These are phyloP conservation scores for Aspergillus vadensis DNA, from an alignment of 2,329 filamentous ascomycete genomes.

Conservation along the genomic window DNA sequence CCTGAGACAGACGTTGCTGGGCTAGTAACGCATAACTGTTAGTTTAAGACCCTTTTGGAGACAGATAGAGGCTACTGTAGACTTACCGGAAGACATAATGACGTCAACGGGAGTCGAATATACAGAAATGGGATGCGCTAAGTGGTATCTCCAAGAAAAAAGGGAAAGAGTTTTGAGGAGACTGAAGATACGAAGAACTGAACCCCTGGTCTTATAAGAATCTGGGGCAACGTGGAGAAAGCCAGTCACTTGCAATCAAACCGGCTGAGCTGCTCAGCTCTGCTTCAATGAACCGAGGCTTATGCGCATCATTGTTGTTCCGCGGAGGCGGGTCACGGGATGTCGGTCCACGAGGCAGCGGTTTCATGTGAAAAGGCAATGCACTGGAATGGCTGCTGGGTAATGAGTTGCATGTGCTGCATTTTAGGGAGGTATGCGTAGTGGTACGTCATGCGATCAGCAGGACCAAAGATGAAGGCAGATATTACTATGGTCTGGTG, in stretches of 20 bases:
- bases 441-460: conserved; percentile 3
- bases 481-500: not conserved
- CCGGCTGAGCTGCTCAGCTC: not conserved
- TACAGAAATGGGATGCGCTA: not conserved
- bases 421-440: too few species aligned
- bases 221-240: conserved; percentile 11
- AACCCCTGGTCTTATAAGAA: conserved; percentile 19
- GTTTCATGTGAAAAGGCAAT: conserved; percentile 27
- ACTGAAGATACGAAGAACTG: not conserved
- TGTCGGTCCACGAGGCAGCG: conserved; percentile 7
- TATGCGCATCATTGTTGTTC: conserved; percentile 30
- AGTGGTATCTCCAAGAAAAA: conserved; percentile 5
- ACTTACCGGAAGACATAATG: conserved; percentile 49
- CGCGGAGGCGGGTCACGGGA: conserved; percentile 29
- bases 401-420: not conserved
- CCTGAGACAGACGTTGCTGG: conserved; percentile 61
- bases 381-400: not conserved
- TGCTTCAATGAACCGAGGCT: conserved; percentile 34
- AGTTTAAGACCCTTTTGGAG: conserved; percentile 14
- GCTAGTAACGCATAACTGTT: conserved; percentile 39
- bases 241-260: conserved; percentile 8
- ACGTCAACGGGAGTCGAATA: conserved; percentile 19
- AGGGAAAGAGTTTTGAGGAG: conserved; percentile 4
- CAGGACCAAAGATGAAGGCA: not conserved
- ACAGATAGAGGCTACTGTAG: not conserved